Base-by-base conservation (phyloP, 163 green algal species). In the Dunaliella salina region DNA sequence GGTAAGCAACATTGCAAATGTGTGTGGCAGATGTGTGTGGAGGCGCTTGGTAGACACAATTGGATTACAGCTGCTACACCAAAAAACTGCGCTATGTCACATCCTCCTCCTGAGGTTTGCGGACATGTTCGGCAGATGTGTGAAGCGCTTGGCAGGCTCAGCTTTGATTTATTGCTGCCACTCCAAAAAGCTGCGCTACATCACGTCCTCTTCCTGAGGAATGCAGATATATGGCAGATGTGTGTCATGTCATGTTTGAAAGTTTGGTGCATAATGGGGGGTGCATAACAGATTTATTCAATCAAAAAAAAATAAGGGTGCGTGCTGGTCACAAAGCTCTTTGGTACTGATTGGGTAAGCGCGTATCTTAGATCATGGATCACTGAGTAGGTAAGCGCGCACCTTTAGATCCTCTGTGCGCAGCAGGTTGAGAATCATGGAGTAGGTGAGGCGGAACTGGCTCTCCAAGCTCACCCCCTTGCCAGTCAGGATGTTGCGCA, bases 351-450 rank as follows among this genome's bases (percentile, higher is more conserved):
- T n/a, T n/a, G n/a, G n/a, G n/a, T n/a, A n/a, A n/a, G n/a, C n/a
- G n/a, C n/a, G n/a, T n/a, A n/a, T n/a, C n/a, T n/a, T n/a, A n/a
- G n/a, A n/a, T n/a, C n/a, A n/a, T n/a, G n/a, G n/a, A n/a, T n/a
- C n/a, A n/a, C n/a, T n/a, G n/a, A n/a, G 40, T 50, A 15, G 3
- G 40, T 8, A 50, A 50, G 40, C 40, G 8, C 40, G 33, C 72
- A 99, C 94, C 94, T 96, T 90, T 15, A 85, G 32, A 88, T 98
- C 96, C 87, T 98, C 95, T 63, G 98, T 94, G 0, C 96, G 84
- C 88, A 98, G 92, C 88, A 98, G 92, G 91, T 96, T 97, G 33
- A 98, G 91, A 80, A 98, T 98, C 96, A 98, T 98, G 87, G 88
- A 93, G 93, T 98, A 98, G 63, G 95, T 98, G 13, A 98, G 93